Conservation (phyloP, 2,329 filamentous ascomycete species). For the Bipolaris victoriae region DNA sequence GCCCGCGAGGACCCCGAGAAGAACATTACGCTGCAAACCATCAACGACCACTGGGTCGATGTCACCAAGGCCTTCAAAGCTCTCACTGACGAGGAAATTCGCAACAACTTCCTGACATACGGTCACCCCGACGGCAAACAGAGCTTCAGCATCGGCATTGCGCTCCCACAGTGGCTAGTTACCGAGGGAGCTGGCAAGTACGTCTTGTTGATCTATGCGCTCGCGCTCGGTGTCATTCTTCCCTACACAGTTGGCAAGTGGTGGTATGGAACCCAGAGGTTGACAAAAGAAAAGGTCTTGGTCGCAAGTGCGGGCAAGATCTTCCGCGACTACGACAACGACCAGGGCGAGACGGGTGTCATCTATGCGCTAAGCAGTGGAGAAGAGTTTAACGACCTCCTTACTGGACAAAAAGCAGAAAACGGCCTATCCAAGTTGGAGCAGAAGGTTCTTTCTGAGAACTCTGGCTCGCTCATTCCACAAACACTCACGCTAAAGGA, state of each 20-base stretch:
- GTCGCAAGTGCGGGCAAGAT: conserved; percentile 93
- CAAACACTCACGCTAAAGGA: conserved; percentile 74
- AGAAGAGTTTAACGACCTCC: conserved; percentile 78
- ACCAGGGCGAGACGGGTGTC: conserved; percentile 79
- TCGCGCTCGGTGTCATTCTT: conserved; percentile 84
- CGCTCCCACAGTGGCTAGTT: conserved; percentile 89
- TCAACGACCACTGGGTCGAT: conserved; percentile 91
- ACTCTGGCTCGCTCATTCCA: conserved; percentile 59
- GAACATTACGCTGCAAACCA: conserved; percentile 83
- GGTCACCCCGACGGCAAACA: conserved; percentile 98
- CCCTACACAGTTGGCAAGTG: conserved; percentile 94
- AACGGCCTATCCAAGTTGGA: conserved; percentile 83
- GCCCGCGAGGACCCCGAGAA: conserved; percentile 79
- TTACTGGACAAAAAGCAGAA: conserved; percentile 80
- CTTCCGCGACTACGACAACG: conserved; percentile 90
- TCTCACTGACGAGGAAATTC: conserved; percentile 93
- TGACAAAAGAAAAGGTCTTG: conserved; percentile 91
- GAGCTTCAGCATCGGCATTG: conserved; percentile 96
- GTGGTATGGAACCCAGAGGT: conserved; percentile 96
- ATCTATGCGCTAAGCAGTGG: conserved; percentile 82
- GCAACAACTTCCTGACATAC: conserved; percentile 95
- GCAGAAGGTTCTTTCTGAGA: conserved; percentile 73
- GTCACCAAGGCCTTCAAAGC: conserved; percentile 98
- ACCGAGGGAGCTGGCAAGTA: conserved; percentile 96
- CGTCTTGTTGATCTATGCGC: conserved; percentile 86